Evolutionary conservation across 2,329 filamentous ascomycete genomes (phyloP), one percentile per base, ranked within the genome.

Genomic region (Ceratocystis huliohia): DNA sequence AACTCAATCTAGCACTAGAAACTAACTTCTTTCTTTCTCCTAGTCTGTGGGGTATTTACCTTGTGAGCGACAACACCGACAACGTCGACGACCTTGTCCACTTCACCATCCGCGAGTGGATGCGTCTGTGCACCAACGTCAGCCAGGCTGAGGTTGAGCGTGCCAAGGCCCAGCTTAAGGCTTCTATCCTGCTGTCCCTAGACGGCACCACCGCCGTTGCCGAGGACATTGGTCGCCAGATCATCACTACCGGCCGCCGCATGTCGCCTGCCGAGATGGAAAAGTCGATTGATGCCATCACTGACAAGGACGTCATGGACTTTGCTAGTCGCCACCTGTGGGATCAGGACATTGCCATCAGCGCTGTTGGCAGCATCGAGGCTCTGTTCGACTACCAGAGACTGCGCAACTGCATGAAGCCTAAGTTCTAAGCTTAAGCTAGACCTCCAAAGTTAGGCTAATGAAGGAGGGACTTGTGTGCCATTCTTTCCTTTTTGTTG

Each of bases 11-110:
- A 15, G 28, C 30, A 15, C n/a, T 33, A 15, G 17, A 17, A 22
- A 45, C 57, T 66, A 63, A 66, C 20, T 5, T 17, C 13, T 7
- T 25, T 30, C 50, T 59, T 45, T 3, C 28, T 3, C 1, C 48
- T 73, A 96, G 94, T 84, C 90, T 99, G 72, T 99, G 94, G 94
- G 94, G 94, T 81, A 97, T 97, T 82, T 99, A 99, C 84, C 84
- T 99, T 69, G 90, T 96, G 73, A 91, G 89, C 74, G 92, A 96
- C 79, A 88, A 94, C 80, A 80, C 89, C 73, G 91, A 88, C 73
- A 84, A 84, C 72, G 82, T 99, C 73, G 94, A 99, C 74, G 94
- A 99, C 77, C 88, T 99, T 65, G 88, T 96, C 73, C 94, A 99
- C 85, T 99, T 99, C 80, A 87, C 94, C 69, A 91, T 97, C 77